These are phyloP conservation scores for Candida dubliniensis DNA, from an alignment of 1,139 yeast species.

Conservation along the genomic window DNA sequence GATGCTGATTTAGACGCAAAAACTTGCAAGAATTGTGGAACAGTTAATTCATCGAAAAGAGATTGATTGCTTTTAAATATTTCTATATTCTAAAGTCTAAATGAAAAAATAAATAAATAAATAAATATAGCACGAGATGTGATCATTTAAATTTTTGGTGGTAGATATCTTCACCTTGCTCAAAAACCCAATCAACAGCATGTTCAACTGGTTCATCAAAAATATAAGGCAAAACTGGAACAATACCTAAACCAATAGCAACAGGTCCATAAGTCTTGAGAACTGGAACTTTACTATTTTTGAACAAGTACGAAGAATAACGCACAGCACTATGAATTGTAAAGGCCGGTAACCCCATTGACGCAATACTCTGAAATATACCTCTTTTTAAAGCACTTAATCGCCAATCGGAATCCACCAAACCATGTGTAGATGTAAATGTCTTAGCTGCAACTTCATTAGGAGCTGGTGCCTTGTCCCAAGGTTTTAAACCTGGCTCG, in stretches of 20 bases:
- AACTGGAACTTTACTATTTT: constrained; percentile 38
- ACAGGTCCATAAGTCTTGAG: constrained; percentile 74
- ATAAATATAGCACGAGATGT: neutral
- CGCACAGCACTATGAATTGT: constrained; percentile 80
- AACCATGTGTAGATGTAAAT: constrained; percentile 25
- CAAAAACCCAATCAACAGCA: constrained; percentile 64
- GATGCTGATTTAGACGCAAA: constrained; percentile 62
- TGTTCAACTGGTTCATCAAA: constrained; percentile 84
- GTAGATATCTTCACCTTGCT: constrained; percentile 49
- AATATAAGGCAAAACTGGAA: constrained; percentile 74
- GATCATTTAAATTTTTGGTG: constrained; percentile 9
- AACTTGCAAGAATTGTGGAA: constrained; percentile 76
- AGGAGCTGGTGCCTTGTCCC: constrained; percentile 52
- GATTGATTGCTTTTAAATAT: constrained; percentile 23
- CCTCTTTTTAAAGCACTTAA: constrained; percentile 67
- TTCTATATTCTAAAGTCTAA: constrained; percentile 1
- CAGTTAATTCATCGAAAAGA: constrained; percentile 64
- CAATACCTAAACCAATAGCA: constrained; percentile 71
- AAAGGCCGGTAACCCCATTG: constrained; percentile 86
- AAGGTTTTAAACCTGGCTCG: constrained; percentile 63
- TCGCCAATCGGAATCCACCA: constrained; percentile 61
- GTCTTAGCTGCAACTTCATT: constrained; percentile 40
- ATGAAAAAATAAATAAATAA: neutral
- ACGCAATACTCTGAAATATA: constrained; percentile 75
- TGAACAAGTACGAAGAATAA: constrained; percentile 60